Percentiles rank a stretch among this genome's conserved stretches.
Conservation (phyloP, 306 rosid genomes). For the Citrullus colocynthis region DNA sequence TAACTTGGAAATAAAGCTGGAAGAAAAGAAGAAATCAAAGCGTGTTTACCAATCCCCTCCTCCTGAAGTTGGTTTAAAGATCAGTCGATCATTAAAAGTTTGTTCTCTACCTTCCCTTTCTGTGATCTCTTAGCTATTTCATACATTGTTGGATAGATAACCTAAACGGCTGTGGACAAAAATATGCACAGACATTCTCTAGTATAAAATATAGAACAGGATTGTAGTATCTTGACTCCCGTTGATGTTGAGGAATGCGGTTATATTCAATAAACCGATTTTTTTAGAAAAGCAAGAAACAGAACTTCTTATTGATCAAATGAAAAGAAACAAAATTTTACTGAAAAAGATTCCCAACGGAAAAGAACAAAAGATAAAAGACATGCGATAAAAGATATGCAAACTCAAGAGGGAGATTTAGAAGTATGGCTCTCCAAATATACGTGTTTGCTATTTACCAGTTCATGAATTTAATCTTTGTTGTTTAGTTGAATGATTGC, state of each 20-base stretch:
- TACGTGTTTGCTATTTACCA: background rate
- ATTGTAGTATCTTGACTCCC: background rate
- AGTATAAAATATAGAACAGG: background rate
- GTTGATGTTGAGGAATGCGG: background rate
- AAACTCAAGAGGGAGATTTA: background rate
- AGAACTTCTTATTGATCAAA: background rate
- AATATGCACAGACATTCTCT: background rate
- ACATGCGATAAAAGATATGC: background rate
- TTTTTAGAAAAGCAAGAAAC: too few relatives aligned
- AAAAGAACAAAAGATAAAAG: background rate
- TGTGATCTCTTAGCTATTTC: background rate
- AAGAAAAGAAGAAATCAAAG: constrained; percentile 64
- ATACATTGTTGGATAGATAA: background rate
- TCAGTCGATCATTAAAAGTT: constrained; percentile 88
- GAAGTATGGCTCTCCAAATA: background rate
- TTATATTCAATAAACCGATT: background rate
- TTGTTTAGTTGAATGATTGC: constrained; percentile 77
- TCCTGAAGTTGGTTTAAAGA: constrained; percentile 89
- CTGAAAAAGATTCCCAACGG: background rate
- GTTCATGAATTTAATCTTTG: constrained; percentile 40
- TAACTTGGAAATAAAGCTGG: constrained; percentile 66
- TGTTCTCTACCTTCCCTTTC: constrained; percentile 39
- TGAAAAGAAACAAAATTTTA: too few relatives aligned
- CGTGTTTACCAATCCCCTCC: constrained; percentile 80
- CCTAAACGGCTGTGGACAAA: background rate